phyloP scores from a whole-genome alignment of 139 green algal species.

The Picochlorum sp. region DNA sequence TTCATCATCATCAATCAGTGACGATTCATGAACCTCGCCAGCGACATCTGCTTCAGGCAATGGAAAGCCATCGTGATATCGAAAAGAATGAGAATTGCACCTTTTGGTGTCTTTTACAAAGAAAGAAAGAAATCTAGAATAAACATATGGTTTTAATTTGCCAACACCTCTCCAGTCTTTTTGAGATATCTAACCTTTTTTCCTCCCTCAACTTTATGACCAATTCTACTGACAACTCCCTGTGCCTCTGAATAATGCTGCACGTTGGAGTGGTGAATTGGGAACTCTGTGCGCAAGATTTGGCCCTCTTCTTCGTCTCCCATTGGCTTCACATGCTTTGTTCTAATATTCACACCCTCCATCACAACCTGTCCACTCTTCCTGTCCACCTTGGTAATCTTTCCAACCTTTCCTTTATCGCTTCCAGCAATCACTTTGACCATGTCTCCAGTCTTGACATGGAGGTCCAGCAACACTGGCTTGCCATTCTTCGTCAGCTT shows the following conservation, averaged over 20 bases:
- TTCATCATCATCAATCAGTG: no score
- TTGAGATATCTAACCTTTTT: conserved; percentile 79
- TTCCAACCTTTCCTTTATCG: conserved; percentile 92
- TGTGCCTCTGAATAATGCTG: conserved; percentile 80
- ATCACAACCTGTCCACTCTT: conserved; percentile 81
- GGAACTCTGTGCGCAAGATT: conserved; percentile 75
- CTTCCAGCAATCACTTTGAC: conserved; percentile 82
- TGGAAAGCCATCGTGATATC: no score
- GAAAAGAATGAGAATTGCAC: no score
- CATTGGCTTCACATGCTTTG: conserved; percentile 71
- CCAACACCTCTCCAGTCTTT: conserved; percentile 76
- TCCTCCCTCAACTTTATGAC: conserved; percentile 42
- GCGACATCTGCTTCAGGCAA: no score
- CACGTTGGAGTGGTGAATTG: conserved; percentile 95
- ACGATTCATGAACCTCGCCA: no score
- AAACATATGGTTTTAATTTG: conserved; percentile 6
- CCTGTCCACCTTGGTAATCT: conserved; percentile 56
- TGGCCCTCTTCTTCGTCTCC: conserved; percentile 65
- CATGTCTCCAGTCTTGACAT: conserved; percentile 81
- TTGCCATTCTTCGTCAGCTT: conserved; percentile 71
- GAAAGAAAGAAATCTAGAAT: neutral
- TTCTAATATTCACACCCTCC: conserved; percentile 90
- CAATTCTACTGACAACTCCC: conserved; percentile 34
- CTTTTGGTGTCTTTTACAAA: neutral
- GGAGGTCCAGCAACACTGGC: conserved; percentile 65